Conservation (phyloP, 768 basidiomycete genomes). For the Agrocybe pediades region DNA sequence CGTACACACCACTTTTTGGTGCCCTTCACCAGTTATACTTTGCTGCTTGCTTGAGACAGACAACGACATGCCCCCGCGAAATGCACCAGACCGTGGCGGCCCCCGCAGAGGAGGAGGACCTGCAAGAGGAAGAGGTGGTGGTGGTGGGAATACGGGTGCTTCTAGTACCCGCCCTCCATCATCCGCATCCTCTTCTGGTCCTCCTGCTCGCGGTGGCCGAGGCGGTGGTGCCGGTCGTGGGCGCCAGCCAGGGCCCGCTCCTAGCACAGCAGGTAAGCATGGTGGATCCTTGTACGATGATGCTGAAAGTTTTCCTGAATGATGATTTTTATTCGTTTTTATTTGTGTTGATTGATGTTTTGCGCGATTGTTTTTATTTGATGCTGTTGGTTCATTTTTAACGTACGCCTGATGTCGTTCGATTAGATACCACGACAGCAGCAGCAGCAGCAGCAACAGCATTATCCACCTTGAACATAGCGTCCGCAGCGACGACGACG, state of each 20-base stretch:
- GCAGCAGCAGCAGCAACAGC: too few species aligned
- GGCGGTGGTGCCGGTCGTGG: slow-evolving; percentile 32
- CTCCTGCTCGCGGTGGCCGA: slow-evolving; percentile 24
- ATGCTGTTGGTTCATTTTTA: too few species aligned
- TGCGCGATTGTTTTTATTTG: too few species aligned
- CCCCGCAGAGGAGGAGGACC: slow-evolving; percentile 19
- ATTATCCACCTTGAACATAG: too few species aligned
- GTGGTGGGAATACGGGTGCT: too few species aligned
- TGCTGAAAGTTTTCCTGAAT: neutral
- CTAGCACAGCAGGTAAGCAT: slow-evolving; percentile 34
- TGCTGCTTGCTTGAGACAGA: slow-evolving; percentile 8
- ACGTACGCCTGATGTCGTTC: too few species aligned
- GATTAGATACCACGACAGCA: too few species aligned
- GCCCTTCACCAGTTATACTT: neutral
- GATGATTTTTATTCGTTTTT: slow-evolving; percentile 5
- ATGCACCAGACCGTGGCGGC: slow-evolving; percentile 23
- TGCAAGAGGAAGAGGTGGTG: too few species aligned
- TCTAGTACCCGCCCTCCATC: too few species aligned
- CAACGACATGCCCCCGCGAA: slow-evolving; percentile 26
- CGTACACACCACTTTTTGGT: neutral
- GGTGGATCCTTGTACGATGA: neutral
- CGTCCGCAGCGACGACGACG: slow-evolving; percentile 35
- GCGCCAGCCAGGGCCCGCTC: slow-evolving; percentile 23
- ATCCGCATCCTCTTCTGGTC: neutral
- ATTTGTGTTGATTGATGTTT: slow-evolving; percentile 29